phyloP scores from a whole-genome alignment of 2,329 filamentous ascomycete species.

The Phoma sp. region DNA sequence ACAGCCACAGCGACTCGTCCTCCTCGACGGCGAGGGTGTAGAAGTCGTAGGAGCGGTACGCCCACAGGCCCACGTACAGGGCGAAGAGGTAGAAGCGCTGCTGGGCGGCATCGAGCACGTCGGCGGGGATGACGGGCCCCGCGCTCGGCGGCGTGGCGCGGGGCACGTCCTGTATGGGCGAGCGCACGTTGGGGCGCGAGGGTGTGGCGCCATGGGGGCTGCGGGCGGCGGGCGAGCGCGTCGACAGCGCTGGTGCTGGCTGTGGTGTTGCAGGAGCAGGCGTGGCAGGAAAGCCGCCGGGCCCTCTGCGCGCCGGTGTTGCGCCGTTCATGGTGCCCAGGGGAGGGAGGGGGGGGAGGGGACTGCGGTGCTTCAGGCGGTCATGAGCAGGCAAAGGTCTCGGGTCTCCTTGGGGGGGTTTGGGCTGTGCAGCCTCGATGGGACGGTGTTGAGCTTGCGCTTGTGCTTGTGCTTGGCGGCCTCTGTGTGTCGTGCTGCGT shows the following conservation, averaged over 20 bases:
- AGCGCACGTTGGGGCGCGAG: slow-evolving; percentile 43
- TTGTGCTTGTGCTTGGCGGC: slow-evolving; percentile 4
- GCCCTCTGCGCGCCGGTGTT: slow-evolving; percentile 77
- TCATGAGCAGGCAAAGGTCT: not conserved
- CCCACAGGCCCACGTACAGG: slow-evolving; percentile 77
- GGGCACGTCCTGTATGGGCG: slow-evolving; percentile 44
- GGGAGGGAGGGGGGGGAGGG: too few species aligned
- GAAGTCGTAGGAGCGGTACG: slow-evolving; percentile 90
- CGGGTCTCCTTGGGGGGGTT: too few species aligned
- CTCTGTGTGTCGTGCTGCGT: not conserved
- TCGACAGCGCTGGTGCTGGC: slow-evolving; percentile 49
- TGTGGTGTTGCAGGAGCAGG: slow-evolving; percentile 75
- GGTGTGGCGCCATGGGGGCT: slow-evolving; percentile 32
- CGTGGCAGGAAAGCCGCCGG: slow-evolving; percentile 76
- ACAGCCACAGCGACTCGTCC: slow-evolving; percentile 84
- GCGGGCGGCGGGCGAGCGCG: slow-evolving; percentile 36
- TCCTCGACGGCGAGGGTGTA: slow-evolving; percentile 78
- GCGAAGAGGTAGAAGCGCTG: slow-evolving; percentile 86
- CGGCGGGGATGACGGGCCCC: slow-evolving; percentile 77
- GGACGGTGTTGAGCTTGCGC: too few species aligned
- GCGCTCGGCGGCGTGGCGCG: slow-evolving; percentile 28
- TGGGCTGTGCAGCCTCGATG: slow-evolving; percentile 1
- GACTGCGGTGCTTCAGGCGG: not conserved
- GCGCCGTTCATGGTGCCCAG: slow-evolving; percentile 71
- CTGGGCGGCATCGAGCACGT: slow-evolving; percentile 84